These are phyloP conservation scores for Hymenoscyphus fraxineus DNA, from an alignment of 2,329 filamentous ascomycete genomes.

Conservation along the genomic window DNA sequence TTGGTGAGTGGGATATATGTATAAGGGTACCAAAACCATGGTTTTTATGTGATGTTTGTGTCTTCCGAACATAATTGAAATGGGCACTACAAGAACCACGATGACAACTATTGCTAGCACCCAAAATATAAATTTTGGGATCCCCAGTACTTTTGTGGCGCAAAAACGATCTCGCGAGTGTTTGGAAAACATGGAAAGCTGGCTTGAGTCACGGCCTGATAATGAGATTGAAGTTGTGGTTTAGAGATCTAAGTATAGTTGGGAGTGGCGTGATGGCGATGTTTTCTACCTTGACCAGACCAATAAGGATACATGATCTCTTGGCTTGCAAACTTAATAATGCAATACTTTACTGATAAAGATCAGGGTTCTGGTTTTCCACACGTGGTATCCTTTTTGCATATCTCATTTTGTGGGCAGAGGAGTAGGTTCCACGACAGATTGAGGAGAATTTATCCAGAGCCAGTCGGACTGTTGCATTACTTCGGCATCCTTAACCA, in stretches of 20 bases:
- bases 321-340: too few relatives aligned
- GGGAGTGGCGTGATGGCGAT: too few relatives aligned
- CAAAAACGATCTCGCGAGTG: neutral
- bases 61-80: constrained; percentile 13
- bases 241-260: too few relatives aligned
- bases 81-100: constrained; percentile 13
- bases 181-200: neutral
- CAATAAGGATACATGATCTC: too few relatives aligned
- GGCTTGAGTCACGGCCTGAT: neutral
- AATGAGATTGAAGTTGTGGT: neutral
- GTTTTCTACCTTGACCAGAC: too few relatives aligned
- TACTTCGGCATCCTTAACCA: too few relatives aligned
- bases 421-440: neutral
- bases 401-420: neutral
- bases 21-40: neutral
- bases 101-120: constrained; percentile 4
- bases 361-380: neutral
- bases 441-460: neutral
- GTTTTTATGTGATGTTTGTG: constrained; percentile 6
- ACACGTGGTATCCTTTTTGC: neutral
- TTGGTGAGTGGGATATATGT: neutral
- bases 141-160: neutral
- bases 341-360: neutral
- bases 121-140: constrained; percentile 7
- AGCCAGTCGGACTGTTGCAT: neutral